Percentiles rank a stretch among this genome's conserved stretches.
These are phyloP conservation scores for Aspergillus aculeatus DNA, from an alignment of 2,329 filamentous ascomycete species.

Conservation along the genomic window DNA sequence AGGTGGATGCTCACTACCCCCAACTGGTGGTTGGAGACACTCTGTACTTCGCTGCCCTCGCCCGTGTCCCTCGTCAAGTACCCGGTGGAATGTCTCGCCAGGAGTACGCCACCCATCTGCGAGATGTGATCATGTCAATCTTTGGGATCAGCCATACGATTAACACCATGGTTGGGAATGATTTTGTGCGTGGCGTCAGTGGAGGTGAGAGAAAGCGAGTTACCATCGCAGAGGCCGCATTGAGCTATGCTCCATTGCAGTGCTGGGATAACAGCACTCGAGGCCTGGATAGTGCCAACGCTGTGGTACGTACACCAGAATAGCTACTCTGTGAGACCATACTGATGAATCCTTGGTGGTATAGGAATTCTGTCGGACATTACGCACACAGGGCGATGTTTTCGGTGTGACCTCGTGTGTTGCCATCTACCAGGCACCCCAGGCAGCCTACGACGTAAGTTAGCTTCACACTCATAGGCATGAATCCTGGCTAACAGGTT, in stretches of 20 bases:
- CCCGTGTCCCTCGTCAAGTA: conserved; percentile 44
- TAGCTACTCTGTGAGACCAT: conserved; percentile 45
- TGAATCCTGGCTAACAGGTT: neutral
- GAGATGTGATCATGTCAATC: conserved; percentile 42
- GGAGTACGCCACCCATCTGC: neutral
- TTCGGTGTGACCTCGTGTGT: conserved; percentile 26
- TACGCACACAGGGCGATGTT: neutral
- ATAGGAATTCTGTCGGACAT: neutral
- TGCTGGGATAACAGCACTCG: conserved; percentile 43
- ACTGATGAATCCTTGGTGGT: conserved; percentile 29
- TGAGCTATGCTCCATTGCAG: conserved; percentile 41
- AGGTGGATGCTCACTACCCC: conserved; percentile 67
- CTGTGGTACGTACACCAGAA: conserved; percentile 41
- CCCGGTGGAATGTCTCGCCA: neutral
- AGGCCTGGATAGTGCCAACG: conserved; percentile 49
- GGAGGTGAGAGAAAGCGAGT: conserved; percentile 60
- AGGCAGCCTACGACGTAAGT: conserved; percentile 8
- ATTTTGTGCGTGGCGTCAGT: conserved; percentile 58
- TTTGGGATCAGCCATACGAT: conserved; percentile 44
- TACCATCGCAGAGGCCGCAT: conserved; percentile 52
- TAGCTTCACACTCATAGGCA: neutral
- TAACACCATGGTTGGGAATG: conserved; percentile 46
- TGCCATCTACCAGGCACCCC: conserved; percentile 37
- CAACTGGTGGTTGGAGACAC: conserved; percentile 65
- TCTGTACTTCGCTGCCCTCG: conserved; percentile 70